Evolutionary conservation across 805 yeast species (phyloP).

Genomic region (Saccharomyces jurei): DNA sequence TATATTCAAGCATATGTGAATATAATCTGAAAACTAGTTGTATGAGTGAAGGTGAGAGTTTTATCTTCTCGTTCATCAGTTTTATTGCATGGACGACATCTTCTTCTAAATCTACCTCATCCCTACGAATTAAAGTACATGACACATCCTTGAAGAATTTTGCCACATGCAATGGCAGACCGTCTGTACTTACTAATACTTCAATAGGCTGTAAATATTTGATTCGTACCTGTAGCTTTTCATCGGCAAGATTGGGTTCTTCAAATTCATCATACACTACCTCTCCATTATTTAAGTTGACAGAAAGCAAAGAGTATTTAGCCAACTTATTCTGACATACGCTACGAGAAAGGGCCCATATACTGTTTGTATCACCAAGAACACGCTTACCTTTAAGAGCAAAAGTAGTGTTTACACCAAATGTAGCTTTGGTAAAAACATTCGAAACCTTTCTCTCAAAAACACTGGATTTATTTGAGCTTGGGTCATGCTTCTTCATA

Average conservation of each 20-base stretch:
- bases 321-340: constrained; percentile 14
- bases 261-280: constrained; percentile 61
- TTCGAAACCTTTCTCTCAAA: constrained; percentile 63
- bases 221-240: constrained; percentile 65
- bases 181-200: constrained; percentile 33
- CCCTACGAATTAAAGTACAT: constrained; percentile 1
- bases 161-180: constrained; percentile 26
- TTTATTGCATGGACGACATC: constrained; percentile 4
- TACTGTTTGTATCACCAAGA: constrained; percentile 23
- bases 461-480: constrained; percentile 43
- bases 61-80: constrained; percentile 25
- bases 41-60: constrained; percentile 15
- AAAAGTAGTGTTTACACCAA: constrained; percentile 36
- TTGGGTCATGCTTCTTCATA: constrained; percentile 40
- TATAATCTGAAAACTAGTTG: constrained; percentile 38
- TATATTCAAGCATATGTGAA: constrained; percentile 53
- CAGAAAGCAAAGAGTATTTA: constrained; percentile 34
- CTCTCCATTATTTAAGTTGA: constrained; percentile 72
- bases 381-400: constrained; percentile 40
- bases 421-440: constrained; percentile 78
- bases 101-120: constrained; percentile 3
- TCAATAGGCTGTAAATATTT: constrained; percentile 74
- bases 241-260: constrained; percentile 46
- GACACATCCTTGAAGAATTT: constrained; percentile 23
- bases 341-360: constrained; percentile 18